Evolutionary conservation across 306 rosid genomes (phyloP).

Genomic region (Rosa lucieae): DNA sequence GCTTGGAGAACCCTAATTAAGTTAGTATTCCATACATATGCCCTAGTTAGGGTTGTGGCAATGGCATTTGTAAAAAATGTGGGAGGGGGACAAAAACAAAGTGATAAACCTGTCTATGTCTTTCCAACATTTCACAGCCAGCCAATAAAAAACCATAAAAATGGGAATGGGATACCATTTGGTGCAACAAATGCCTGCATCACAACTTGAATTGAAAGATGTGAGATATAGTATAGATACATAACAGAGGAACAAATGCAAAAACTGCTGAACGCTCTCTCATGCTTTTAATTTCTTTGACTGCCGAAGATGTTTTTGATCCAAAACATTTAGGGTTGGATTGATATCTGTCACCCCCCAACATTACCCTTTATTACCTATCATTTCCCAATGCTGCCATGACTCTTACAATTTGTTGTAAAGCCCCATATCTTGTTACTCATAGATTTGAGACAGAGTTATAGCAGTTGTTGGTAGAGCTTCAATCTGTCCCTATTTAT

Average conservation of each 20-base stretch:
- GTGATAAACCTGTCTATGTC: conserved; percentile 12
- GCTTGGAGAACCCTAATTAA: background rate
- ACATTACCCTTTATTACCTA: conserved; percentile 34
- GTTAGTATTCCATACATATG: background rate
- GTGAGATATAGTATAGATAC: background rate
- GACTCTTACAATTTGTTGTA: conserved; percentile 23
- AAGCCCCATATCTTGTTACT: conserved; percentile 36
- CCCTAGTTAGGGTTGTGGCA: background rate
- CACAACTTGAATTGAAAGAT: conserved; percentile 5
- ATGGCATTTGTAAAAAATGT: background rate
- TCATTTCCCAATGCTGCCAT: conserved; percentile 36
- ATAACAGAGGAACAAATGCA: conserved; percentile 2
- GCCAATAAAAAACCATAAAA: conserved; percentile 9
- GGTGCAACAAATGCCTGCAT: conserved; percentile 14
- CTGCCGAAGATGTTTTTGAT: conserved; percentile 4
- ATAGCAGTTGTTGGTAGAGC: conserved; percentile 15
- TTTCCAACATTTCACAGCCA: background rate
- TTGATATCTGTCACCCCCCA: conserved; percentile 24
- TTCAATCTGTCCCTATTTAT: conserved; percentile 1
- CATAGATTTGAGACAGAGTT: conserved; percentile 11
- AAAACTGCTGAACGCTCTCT: conserved; percentile 18
- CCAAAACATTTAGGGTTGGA: background rate
- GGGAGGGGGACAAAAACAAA: conserved; percentile 1
- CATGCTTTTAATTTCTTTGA: conserved; percentile 15
- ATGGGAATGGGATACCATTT: conserved; percentile 13